phyloP scores from a whole-genome alignment of 768 basidiomycete species.

The Xanthoconium purpureum region DNA sequence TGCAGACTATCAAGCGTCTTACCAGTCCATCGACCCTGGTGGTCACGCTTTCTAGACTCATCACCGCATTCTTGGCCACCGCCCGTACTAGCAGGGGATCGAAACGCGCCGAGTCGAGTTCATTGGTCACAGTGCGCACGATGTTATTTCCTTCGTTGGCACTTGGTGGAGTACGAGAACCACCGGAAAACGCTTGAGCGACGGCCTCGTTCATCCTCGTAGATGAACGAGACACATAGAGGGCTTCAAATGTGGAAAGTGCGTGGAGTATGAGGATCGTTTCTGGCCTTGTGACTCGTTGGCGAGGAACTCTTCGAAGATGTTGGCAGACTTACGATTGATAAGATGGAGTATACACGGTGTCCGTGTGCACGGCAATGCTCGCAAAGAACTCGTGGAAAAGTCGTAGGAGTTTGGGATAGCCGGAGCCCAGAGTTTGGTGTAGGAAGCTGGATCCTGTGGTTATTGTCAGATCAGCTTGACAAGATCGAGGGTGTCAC shows the following conservation, averaged over 20 bases:
- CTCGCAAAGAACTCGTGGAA: constrained; percentile 98
- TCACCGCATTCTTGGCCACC: constrained; percentile 70
- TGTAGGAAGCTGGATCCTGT: constrained; percentile 87
- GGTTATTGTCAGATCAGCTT: constrained; percentile 1
- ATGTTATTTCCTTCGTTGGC: constrained; percentile 73
- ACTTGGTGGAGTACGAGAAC: constrained; percentile 66
- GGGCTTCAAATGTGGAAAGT: constrained; percentile 76
- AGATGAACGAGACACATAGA: constrained; percentile 84
- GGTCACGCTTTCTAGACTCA: constrained; percentile 67
- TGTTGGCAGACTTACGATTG: constrained; percentile 61
- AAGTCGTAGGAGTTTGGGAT: constrained; percentile 82
- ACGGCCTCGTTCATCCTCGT: constrained; percentile 83
- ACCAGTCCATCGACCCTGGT: constrained; percentile 69
- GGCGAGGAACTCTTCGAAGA: neutral
- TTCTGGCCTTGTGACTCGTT: constrained; percentile 63
- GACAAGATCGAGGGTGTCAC: neutral
- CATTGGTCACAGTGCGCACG: constrained; percentile 78
- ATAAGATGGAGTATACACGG: constrained; percentile 75
- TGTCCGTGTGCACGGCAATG: constrained; percentile 94
- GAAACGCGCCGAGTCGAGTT: constrained; percentile 48
- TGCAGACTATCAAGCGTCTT: constrained; percentile 22
- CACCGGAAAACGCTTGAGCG: constrained; percentile 69
- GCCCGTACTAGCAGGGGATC: constrained; percentile 83
- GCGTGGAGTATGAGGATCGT: constrained; percentile 85
- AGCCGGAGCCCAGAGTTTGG: constrained; percentile 81